A percentile compares a stretch with the other conserved stretches of the same genome.
These are phyloP conservation scores for Elsinoe perseae DNA, from an alignment of 2,329 filamentous ascomycete species.

Conservation along the genomic window DNA sequence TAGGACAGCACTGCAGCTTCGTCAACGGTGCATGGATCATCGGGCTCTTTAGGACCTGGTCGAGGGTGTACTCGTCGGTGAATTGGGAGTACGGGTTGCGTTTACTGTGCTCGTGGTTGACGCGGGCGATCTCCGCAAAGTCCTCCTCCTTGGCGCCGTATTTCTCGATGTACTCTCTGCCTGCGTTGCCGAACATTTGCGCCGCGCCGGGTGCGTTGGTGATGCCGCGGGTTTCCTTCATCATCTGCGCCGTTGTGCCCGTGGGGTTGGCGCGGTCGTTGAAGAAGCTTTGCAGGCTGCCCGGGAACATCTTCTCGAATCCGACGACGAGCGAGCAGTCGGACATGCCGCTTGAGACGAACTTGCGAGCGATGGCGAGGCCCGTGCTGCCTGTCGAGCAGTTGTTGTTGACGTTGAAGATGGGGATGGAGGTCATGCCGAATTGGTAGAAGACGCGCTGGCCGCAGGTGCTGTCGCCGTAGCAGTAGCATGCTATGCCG, in stretches of 20 bases:
- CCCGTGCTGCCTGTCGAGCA: constrained; percentile 94
- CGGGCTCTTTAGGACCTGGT: constrained; percentile 67
- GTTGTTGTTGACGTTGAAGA: constrained; percentile 99
- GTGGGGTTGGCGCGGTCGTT: constrained; percentile 77
- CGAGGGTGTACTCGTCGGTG: constrained; percentile 78
- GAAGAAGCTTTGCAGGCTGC: constrained; percentile 76
- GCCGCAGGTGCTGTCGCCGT: constrained; percentile 88
- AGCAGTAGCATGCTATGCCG: constrained; percentile 95
- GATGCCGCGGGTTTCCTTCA: constrained; percentile 71
- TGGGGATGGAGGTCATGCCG: constrained; percentile 91
- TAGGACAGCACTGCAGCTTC: constrained; percentile 98
- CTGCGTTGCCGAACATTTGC: constrained; percentile 93
- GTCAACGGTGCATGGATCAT: constrained; percentile 83
- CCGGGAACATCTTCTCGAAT: constrained; percentile 97
- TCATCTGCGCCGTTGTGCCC: constrained; percentile 65
- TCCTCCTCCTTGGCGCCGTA: constrained; percentile 76
- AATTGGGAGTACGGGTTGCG: constrained; percentile 98
- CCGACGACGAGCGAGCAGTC: constrained; percentile 88
- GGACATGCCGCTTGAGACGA: constrained; percentile 71
- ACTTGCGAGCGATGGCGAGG: constrained; percentile 70
- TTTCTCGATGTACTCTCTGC: constrained; percentile 91
- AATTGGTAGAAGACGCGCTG: constrained; percentile 99
- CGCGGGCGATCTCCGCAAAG: constrained; percentile 86
- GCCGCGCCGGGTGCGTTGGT: constrained; percentile 78
- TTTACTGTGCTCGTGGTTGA: constrained; percentile 88